These are phyloP conservation scores for Pythium monospermum DNA, from an alignment of 352 stramenopile species.

Conservation along the genomic window DNA sequence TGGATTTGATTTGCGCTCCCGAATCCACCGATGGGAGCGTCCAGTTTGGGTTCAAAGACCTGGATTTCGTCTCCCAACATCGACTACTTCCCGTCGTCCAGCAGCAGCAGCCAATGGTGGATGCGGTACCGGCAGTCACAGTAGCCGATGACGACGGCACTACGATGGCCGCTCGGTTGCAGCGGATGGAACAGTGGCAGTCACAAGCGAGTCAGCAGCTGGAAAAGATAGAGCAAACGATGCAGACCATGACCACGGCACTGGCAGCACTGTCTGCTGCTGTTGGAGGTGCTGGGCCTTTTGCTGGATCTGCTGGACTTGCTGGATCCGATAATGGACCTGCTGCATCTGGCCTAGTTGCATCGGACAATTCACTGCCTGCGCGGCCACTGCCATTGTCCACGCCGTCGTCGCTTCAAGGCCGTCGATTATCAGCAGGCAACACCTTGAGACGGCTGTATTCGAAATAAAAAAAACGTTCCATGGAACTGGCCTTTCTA, in stretches of 20 bases:
- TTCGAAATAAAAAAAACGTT: too few relatives aligned
- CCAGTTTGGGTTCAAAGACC: conserved; percentile 17
- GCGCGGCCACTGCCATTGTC: too few relatives aligned
- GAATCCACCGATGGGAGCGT: conserved; percentile 14
- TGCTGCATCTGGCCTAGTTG: too few relatives aligned
- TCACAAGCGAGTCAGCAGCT: conserved; percentile 3
- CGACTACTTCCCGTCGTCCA: conserved; percentile 5
- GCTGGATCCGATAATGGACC: too few relatives aligned
- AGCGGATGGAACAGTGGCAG: conserved; percentile 12
- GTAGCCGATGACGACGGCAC: neutral
- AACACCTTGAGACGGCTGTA: too few relatives aligned
- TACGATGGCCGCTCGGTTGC: neutral
- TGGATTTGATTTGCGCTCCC: conserved; percentile 10
- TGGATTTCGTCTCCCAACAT: conserved; percentile 11
- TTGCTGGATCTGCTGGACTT: too few relatives aligned
- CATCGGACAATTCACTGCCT: too few relatives aligned
- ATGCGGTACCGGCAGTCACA: neutral
- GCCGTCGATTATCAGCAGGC: too few relatives aligned
- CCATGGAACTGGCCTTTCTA: too few relatives aligned
- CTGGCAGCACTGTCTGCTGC: too few relatives aligned
- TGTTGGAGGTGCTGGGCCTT: too few relatives aligned
- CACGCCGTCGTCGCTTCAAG: too few relatives aligned
- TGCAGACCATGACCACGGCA: conserved; percentile 11
- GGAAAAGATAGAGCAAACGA: neutral
- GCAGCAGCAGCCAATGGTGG: neutral